phyloP scores from a whole-genome alignment of 1,284 basidiomycete species.

The Cryptococcus sp. region DNA sequence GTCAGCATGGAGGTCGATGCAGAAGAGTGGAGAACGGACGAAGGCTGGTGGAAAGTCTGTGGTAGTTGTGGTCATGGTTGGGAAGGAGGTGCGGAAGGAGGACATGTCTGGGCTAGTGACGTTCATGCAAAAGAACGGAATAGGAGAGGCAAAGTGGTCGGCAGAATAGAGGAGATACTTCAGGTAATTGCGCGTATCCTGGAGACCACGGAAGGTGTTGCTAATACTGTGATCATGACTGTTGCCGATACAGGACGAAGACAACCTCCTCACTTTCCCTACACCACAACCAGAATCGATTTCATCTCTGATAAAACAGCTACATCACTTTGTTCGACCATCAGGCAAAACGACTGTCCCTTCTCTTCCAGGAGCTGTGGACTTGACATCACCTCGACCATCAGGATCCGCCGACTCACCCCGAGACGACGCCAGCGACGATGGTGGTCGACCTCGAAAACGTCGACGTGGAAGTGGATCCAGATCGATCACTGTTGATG shows the following conservation, averaged over 20 bases:
- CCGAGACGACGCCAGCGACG: constrained; percentile 16
- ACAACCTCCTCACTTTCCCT: constrained; percentile 72
- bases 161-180: constrained; percentile 79
- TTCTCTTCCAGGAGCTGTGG: constrained; percentile 30
- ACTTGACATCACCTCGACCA: constrained; percentile 13
- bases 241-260: constrained; percentile 62
- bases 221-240: not conserved
- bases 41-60: constrained; percentile 66
- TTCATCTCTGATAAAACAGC: constrained; percentile 69
- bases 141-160: constrained; percentile 72
- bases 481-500: constrained; percentile 2
- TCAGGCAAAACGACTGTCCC: constrained; percentile 41
- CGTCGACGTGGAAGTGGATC: constrained; percentile 11
- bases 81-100: constrained; percentile 60
- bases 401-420: constrained; percentile 11
- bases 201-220: not conserved
- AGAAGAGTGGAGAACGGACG: constrained; percentile 34
- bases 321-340: constrained; percentile 55
- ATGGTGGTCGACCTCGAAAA: constrained; percentile 32
- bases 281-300: constrained; percentile 66
- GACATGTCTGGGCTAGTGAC: constrained; percentile 58
- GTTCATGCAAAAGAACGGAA: constrained; percentile 47
- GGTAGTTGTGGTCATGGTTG: constrained; percentile 70
- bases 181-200: constrained; percentile 61
- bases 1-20: constrained; percentile 19